phyloP scores from a whole-genome alignment of 805 yeast species.

The Candida sithepensis region DNA sequence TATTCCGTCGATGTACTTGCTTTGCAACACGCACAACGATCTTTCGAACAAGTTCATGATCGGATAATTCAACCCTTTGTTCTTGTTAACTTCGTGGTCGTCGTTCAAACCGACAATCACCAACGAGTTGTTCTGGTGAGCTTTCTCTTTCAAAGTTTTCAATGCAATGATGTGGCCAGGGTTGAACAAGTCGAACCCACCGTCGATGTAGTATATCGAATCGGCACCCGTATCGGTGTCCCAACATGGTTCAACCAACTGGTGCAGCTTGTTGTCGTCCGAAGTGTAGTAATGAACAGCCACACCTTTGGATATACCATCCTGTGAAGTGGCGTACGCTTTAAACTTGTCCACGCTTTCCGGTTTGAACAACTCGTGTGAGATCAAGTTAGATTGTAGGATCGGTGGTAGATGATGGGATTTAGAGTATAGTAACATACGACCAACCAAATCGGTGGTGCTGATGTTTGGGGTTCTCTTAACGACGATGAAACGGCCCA shows the following conservation, averaged over 20 bases:
- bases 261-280: constrained; percentile 25
- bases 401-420: constrained; percentile 46
- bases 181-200: constrained; percentile 88
- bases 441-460: constrained; percentile 90
- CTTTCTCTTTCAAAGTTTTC: constrained; percentile 40
- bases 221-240: constrained; percentile 8
- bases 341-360: constrained; percentile 42
- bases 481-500: constrained; percentile 86
- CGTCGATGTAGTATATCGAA: constrained; percentile 57
- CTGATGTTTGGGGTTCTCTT: constrained; percentile 91
- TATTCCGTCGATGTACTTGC: constrained; percentile 77
- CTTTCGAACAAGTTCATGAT: constrained; percentile 88
- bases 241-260: constrained; percentile 34
- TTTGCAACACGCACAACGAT: constrained; percentile 82
- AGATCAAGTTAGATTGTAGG: constrained; percentile 23
- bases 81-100: constrained; percentile 51
- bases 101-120: constrained; percentile 68
- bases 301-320: constrained; percentile 57
- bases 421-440: constrained; percentile 67
- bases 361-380: constrained; percentile 20
- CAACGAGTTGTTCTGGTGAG: constrained; percentile 35
- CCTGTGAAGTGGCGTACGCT: constrained; percentile 57
- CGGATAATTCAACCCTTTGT: constrained; percentile 66
- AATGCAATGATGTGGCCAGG: constrained; percentile 87
- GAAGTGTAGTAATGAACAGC: constrained; percentile 48